Base-by-base conservation (phyloP, 805 yeast genomes). In the Candida sithepensis region DNA sequence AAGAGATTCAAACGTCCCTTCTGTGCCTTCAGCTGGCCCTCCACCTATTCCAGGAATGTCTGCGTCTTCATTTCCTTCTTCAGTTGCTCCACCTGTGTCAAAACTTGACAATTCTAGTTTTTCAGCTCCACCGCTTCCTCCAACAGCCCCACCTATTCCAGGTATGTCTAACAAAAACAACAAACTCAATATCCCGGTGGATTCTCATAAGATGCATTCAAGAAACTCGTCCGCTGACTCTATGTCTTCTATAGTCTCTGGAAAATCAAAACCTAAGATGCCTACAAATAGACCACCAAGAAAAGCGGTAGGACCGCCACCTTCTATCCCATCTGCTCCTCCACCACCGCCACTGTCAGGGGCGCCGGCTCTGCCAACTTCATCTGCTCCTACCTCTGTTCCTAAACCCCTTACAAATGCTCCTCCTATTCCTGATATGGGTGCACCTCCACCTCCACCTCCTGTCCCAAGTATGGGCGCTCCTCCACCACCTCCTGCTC, bases 21-120 rank as follows among this genome's bases (percentile, higher is more conserved):
- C 65, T 48, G 24, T 49, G 28, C 44, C 56, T n/a, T 40, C 42
- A 1, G 36, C 58, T 4, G 41, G 59, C 9, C 56, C 40, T 43
- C 52, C 52, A 44, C 45, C 54, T 16, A 57, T 50, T 33, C 52
- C 54, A n/a, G 46, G 45, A n/a, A 21, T 44, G 7, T 24, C 66
- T 3, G 54, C 65, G 5, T 64, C 70, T 10, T 47, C 68, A 19
- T 36, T 53, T 20, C 50, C 53, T 13, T 38, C 42, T 10, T 20
- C 34, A 12, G 34, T 41, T 30, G 56, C 61, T 18, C 63, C 66
- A 8, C 43, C 48, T 8, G 57, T 55, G 14, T 59, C 65, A 13
- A 51, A 57, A 4, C 19, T 50, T 16, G 16, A 19, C 32, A 42
- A 47, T 16, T 18, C 53, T 22, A 47, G 55, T 9, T 26, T 30